Percentiles rank a stretch among this genome's conserved stretches.
These are phyloP conservation scores for Clonostachys rosea DNA, from an alignment of 2,329 filamentous ascomycete species.

Conservation along the genomic window DNA sequence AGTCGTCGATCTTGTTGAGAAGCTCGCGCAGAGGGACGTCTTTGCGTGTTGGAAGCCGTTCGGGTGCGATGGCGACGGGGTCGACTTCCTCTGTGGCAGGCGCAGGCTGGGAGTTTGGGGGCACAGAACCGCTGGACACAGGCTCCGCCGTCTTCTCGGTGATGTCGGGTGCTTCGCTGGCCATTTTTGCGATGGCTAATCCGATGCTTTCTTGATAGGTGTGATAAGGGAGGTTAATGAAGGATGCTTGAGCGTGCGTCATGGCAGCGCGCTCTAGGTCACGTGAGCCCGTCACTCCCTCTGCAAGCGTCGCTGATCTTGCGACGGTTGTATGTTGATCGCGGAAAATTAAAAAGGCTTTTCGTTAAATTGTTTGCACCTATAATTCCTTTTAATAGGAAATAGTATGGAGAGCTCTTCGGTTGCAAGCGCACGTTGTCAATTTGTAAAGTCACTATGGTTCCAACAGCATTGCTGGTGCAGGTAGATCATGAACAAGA, in stretches of 20 bases:
- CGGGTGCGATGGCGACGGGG: constrained; percentile 44
- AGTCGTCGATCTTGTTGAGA: constrained; percentile 94
- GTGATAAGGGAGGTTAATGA: neutral
- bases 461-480: too few relatives aligned
- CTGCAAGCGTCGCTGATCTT: too few relatives aligned
- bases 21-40: constrained; percentile 92
- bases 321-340: too few relatives aligned
- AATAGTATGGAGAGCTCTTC: too few relatives aligned
- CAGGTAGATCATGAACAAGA: too few relatives aligned
- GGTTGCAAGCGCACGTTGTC: too few relatives aligned
- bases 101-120: constrained; percentile 17
- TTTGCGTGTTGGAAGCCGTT: constrained; percentile 72
- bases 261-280: too few relatives aligned
- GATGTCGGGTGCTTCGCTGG: constrained; percentile 6
- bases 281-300: too few relatives aligned
- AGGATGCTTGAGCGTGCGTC: neutral
- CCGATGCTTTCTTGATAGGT: neutral
- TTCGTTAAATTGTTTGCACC: too few relatives aligned
- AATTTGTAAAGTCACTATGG: too few relatives aligned
- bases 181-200: constrained; percentile 1
- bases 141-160: neutral
- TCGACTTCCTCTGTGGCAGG: constrained; percentile 27
- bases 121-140: constrained; percentile 14
- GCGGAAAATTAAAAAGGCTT: too few relatives aligned
- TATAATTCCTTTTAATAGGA: too few relatives aligned